phyloP scores from a whole-genome alignment of 768 basidiomycete species.

The Lanmaoa pseudosensibilis region DNA sequence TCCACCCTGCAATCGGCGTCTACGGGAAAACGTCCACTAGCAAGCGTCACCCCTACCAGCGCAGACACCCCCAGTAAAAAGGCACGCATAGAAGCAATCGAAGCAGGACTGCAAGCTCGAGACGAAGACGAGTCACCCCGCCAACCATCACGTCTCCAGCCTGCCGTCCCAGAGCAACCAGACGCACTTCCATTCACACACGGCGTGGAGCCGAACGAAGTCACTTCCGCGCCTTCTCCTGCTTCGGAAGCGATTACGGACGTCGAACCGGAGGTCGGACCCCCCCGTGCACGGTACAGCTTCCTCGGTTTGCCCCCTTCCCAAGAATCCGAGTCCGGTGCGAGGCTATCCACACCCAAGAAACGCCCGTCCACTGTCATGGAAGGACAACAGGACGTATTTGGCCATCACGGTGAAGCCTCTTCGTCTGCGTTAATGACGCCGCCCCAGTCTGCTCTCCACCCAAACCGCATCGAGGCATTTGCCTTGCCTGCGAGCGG shows the following conservation, averaged over 20 bases:
- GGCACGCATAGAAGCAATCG: constrained; percentile 8
- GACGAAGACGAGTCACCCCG: background rate
- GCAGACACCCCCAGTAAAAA: background rate
- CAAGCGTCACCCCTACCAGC: background rate
- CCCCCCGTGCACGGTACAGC: constrained; percentile 7
- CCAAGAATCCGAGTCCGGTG: constrained; percentile 8
- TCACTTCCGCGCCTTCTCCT: background rate
- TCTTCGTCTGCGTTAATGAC: constrained; percentile 15
- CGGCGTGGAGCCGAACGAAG: background rate
- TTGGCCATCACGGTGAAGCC: background rate
- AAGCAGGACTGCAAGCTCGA: constrained; percentile 13
- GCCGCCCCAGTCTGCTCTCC: constrained; percentile 21
- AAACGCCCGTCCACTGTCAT: background rate
- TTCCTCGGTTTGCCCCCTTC: constrained; percentile 22
- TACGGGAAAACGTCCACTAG: background rate
- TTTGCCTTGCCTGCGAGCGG: background rate
- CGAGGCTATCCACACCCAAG: constrained; percentile 19
- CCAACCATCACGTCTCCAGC: background rate
- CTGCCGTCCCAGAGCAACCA: background rate
- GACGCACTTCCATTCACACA: constrained; percentile 20
- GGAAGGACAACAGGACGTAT: background rate
- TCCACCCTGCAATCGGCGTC: background rate
- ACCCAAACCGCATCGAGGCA: background rate
- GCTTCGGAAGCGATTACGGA: background rate
- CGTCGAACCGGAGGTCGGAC: background rate